Percentiles rank a stretch among this genome's conserved stretches.
Conservation (phyloP, 176 grass and related monocot species). For the Pontederia crassipes region DNA sequence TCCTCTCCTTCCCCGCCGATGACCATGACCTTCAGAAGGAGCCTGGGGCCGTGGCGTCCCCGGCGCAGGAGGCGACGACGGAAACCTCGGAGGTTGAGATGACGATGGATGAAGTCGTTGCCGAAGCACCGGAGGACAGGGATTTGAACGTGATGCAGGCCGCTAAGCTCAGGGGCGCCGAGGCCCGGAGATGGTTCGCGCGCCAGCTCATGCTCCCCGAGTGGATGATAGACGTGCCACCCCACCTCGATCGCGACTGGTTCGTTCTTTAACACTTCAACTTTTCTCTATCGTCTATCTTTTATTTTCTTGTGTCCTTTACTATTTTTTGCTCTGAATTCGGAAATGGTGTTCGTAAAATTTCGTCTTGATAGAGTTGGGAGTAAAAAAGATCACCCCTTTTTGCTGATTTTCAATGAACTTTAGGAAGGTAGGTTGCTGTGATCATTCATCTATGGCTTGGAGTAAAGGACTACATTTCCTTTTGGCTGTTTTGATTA, state of each 20-base stretch:
- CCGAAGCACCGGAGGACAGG: neutral
- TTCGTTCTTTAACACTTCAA: conserved; percentile 10
- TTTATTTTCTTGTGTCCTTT: neutral
- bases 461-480: too few relatives aligned
- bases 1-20: conserved; percentile 19
- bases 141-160: conserved; percentile 41
- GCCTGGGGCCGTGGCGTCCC: neutral
- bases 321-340: neutral
- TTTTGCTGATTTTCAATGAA: too few relatives aligned
- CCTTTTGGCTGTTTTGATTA: too few relatives aligned
- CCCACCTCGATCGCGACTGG: conserved; percentile 64
- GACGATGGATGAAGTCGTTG: neutral
- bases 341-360: too few relatives aligned
- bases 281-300: neutral
- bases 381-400: too few relatives aligned
- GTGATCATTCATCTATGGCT: too few relatives aligned
- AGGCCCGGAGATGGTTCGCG: conserved; percentile 67
- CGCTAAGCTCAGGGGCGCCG: conserved; percentile 46
- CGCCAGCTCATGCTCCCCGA: conserved; percentile 89
- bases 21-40: neutral
- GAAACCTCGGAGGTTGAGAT: neutral
- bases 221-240: conserved; percentile 92
- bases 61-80: neutral
- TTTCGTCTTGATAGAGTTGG: too few relatives aligned
- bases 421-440: too few relatives aligned